Evolutionary conservation across 768 basidiomycete genomes (phyloP), one percentile per base, ranked within the genome.

Genomic region (Sistotremastrum niveocremeum): DNA sequence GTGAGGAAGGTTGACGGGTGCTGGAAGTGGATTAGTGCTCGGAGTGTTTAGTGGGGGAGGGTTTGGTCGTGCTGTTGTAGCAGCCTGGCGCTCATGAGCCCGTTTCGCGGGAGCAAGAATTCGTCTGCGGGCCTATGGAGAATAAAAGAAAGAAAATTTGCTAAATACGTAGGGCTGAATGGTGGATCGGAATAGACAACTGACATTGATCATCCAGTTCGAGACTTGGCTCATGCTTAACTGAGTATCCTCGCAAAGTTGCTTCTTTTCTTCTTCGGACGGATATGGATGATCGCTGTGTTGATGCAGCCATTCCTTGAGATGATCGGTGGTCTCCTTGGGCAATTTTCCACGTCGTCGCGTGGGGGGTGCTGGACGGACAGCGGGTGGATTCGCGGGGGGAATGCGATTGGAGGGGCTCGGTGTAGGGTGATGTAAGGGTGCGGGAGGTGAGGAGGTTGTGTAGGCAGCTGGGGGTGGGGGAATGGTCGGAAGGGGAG

Each of bases 121-220:
- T 53, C 84, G 78, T 50, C 84, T 76, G 28, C 84, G 74, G 52
- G 84, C 84, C 84, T 87, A 57, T 34, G 51, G 28, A 46, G 34
- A 49, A 45, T 41, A 29, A 37, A 46, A 37, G 52, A 34, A 40
- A 29, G 31, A 44, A 34, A 46, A 44, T 39, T 39, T 29, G 32
- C 39, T 44, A 5, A 49, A 57, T 55, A 50, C 49, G 51, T 51
- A 46, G 50, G 46, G 45, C 37, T 45, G 36, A 39, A 44, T 49
- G 34, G 47, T 39, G 44, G 28, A 41, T 46, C 33, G 46, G 43
- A 49, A 49, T 39, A n/a, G 37, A 7, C 10, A 9, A 65, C 75
- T 44, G 46, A 76, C 86, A 55, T 89, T 89, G 57, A 89, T 89
- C 86, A 89, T 89, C 86, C 86, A 89, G 60, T 89, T 89, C 44